Conservation (phyloP, 208 protist species). For the Crithidia thermophila region DNA sequence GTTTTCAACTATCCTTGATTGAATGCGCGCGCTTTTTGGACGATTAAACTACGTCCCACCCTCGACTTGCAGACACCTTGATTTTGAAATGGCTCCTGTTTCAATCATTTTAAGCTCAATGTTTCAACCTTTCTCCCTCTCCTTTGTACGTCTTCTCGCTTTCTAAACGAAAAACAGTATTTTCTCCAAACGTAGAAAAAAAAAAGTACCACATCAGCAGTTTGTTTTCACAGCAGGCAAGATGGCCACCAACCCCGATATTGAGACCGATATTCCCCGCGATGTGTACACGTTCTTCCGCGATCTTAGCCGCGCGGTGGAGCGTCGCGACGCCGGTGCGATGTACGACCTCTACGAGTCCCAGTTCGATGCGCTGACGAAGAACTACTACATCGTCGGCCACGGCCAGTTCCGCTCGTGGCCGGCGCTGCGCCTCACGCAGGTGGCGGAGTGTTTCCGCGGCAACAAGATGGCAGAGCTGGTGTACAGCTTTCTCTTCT, state of each 20-base stretch:
- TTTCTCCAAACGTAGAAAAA: conserved; percentile 4
- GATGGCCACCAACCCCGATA: conserved; percentile 91
- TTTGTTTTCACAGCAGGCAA: neutral
- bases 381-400: conserved; percentile 74
- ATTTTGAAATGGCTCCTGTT: too few species aligned
- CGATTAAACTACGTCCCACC: too few species aligned
- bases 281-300: conserved; percentile 82
- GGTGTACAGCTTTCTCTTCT: conserved; percentile 86
- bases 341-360: conserved; percentile 84
- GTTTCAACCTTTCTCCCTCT: neutral
- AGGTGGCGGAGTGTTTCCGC: conserved; percentile 68
- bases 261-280: conserved; percentile 86
- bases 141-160: conserved; percentile 1
- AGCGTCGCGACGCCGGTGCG: conserved; percentile 58
- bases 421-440: conserved; percentile 64
- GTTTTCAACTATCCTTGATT: too few species aligned
- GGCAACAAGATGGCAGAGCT: conserved; percentile 63
- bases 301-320: conserved; percentile 74
- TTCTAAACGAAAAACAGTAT: conserved; percentile 4
- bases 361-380: conserved; percentile 74
- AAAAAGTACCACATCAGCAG: conserved; percentile 8
- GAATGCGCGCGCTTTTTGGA: too few species aligned
- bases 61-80: too few species aligned
- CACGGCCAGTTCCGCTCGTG: conserved; percentile 74
- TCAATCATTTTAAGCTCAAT: too few species aligned